Evolutionary conservation across 495 filamentous ascomycete species (phyloP).

Genomic region (Penicillium longicatenatum): DNA sequence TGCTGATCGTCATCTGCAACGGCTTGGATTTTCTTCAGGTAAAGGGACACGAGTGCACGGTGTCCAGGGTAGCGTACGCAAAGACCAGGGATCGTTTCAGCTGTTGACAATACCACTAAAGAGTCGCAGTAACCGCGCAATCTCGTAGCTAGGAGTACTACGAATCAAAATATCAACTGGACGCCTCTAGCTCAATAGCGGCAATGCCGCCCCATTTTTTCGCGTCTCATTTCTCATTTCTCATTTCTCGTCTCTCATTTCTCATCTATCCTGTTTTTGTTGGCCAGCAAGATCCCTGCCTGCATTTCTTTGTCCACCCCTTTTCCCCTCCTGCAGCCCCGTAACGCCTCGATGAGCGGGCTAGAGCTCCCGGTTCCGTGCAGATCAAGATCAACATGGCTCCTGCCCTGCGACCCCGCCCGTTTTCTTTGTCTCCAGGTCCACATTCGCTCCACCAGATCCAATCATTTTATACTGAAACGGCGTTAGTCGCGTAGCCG

Average conservation of each 20-base stretch:
- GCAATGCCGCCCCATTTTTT: slow-evolving; percentile 1
- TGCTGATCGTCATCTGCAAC: slow-evolving; percentile 2
- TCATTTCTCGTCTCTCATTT: neutral
- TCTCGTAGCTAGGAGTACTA: neutral
- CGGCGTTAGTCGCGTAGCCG: slow-evolving; percentile 18
- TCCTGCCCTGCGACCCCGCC: slow-evolving; percentile 8
- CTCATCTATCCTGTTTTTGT: neutral
- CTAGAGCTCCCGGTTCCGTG: slow-evolving; percentile 31
- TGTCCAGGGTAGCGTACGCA: neutral
- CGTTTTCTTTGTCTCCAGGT: slow-evolving; percentile 11
- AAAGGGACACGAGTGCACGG: neutral
- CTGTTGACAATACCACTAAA: neutral
- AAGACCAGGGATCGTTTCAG: neutral
- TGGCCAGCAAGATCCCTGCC: slow-evolving; percentile 1
- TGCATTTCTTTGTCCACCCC: slow-evolving; percentile 1
- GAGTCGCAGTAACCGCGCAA: neutral
- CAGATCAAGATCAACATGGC: slow-evolving; percentile 36
- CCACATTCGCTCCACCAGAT: neutral
- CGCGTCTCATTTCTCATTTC: neutral
- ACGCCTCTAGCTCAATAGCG: slow-evolving; percentile 7
- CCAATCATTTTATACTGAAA: slow-evolving; percentile 14
- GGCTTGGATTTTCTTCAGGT: slow-evolving; percentile 7
- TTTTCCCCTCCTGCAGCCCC: slow-evolving; percentile 9
- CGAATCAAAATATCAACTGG: neutral
- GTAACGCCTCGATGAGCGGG: slow-evolving; percentile 12